These are phyloP conservation scores for Pisolithus tinctorius DNA, from an alignment of 768 basidiomycete genomes.

Conservation along the genomic window DNA sequence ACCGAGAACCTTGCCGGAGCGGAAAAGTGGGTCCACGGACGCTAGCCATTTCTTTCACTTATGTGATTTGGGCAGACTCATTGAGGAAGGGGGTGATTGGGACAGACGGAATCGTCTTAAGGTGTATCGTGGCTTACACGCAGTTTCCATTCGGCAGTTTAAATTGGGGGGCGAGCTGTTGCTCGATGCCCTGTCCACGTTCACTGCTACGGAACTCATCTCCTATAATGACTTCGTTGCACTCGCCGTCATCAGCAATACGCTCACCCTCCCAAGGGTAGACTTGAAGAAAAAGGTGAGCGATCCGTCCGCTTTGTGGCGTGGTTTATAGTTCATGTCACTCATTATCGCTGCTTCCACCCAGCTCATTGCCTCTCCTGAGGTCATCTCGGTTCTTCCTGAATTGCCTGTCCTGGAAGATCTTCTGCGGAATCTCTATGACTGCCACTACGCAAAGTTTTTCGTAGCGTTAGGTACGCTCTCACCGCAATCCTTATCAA, in stretches of 20 bases:
- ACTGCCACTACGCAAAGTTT: slow-evolving; percentile 88
- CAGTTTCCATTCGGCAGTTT: slow-evolving; percentile 78
- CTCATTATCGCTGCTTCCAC: slow-evolving; percentile 3
- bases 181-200: slow-evolving; percentile 88
- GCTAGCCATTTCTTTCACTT: slow-evolving; percentile 18
- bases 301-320: background rate
- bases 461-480: slow-evolving; percentile 81
- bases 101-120: slow-evolving; percentile 59
- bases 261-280: slow-evolving; percentile 68
- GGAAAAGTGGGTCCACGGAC: slow-evolving; percentile 54
- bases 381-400: slow-evolving; percentile 80
- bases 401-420: slow-evolving; percentile 48
- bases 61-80: slow-evolving; percentile 44
- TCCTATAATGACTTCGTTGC: slow-evolving; percentile 87
- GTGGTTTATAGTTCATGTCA: background rate
- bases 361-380: slow-evolving; percentile 79
- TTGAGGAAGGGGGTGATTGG: slow-evolving; percentile 97
- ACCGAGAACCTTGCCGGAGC: slow-evolving; percentile 69
- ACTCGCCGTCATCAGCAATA: slow-evolving; percentile 62
- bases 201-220: slow-evolving; percentile 87
- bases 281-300: slow-evolving; percentile 88
- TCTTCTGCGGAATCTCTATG: slow-evolving; percentile 50
- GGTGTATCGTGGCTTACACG: slow-evolving; percentile 59
- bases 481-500: background rate
- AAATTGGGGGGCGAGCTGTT: slow-evolving; percentile 76